Percentiles rank a stretch among this genome's conserved stretches.
Conservation (phyloP, 148 eudicot species). For the Persicaria tinctoria region DNA sequence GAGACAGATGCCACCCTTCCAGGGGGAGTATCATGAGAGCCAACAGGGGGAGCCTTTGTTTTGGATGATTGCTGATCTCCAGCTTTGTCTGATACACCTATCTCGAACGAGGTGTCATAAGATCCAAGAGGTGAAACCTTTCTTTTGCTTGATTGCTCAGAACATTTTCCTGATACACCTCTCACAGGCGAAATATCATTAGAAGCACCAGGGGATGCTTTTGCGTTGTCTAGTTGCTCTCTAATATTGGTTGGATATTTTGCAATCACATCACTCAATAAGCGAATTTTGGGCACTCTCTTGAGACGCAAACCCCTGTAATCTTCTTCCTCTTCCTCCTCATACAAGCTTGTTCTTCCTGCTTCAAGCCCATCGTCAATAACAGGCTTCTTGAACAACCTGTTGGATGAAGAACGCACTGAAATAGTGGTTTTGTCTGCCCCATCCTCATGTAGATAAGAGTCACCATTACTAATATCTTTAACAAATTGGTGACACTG, state of each 20-base stretch:
- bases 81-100: background rate
- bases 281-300: constrained; percentile 10
- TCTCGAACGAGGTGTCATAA: background rate
- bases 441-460: background rate
- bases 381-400: constrained; percentile 4
- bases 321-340: constrained; percentile 15
- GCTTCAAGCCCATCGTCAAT: background rate
- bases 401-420: constrained; percentile 3
- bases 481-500: background rate
- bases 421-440: background rate
- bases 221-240: constrained; percentile 1
- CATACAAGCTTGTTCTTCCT: background rate
- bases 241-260: background rate
- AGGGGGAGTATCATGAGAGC: constrained; percentile 1
- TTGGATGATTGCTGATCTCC: background rate
- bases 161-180: constrained; percentile 2
- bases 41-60: background rate
- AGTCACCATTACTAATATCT: background rate
- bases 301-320: background rate
- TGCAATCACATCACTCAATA: constrained; percentile 7
- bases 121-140: constrained; percentile 9
- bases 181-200: background rate
- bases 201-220: constrained; percentile 4
- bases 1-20: background rate
- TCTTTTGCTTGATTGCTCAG: constrained; percentile 2